A percentile compares a stretch with the other conserved stretches of the same genome.
These are phyloP conservation scores for Solanum sparsipilum DNA, from an alignment of 257 asterid genomes.

Conservation along the genomic window DNA sequence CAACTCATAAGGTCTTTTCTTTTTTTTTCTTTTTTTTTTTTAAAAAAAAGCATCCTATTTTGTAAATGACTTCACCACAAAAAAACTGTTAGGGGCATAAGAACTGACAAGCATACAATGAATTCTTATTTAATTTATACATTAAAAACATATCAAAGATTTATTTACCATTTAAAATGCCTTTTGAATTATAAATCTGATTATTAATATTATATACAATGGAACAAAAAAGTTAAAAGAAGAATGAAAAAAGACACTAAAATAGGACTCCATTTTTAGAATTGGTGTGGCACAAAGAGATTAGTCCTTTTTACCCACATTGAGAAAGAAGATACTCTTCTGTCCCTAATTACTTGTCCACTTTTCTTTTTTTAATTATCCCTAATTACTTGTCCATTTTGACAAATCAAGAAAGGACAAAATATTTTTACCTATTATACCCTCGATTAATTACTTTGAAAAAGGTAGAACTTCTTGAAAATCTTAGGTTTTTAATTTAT, in stretches of 20 bases:
- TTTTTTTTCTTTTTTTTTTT: too few relatives aligned
- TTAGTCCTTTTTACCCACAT: not conserved
- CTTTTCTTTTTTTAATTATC: too few relatives aligned
- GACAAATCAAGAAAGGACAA: too few relatives aligned
- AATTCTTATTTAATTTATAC: not conserved
- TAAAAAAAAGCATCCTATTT: not conserved
- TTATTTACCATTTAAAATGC: not conserved
- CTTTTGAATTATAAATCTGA: not conserved
- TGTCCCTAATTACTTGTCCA: too few relatives aligned
- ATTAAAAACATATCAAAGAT: not conserved
- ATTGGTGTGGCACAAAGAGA: not conserved
- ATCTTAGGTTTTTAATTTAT: too few relatives aligned
- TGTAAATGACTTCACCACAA: not conserved
- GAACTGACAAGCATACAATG: not conserved
- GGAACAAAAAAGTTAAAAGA: not conserved
- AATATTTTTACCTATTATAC: too few relatives aligned
- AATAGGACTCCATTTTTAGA: not conserved
- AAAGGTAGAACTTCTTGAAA: too few relatives aligned
- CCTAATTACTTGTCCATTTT: too few relatives aligned
- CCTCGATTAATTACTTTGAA: too few relatives aligned
- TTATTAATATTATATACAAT: not conserved
- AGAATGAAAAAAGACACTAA: not conserved
- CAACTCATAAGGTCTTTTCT: too few relatives aligned
- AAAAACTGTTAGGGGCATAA: too few relatives aligned
- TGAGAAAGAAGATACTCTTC: too few relatives aligned